phyloP scores from a whole-genome alignment of 257 asterid genomes.

The Voacanga thouarsii region DNA sequence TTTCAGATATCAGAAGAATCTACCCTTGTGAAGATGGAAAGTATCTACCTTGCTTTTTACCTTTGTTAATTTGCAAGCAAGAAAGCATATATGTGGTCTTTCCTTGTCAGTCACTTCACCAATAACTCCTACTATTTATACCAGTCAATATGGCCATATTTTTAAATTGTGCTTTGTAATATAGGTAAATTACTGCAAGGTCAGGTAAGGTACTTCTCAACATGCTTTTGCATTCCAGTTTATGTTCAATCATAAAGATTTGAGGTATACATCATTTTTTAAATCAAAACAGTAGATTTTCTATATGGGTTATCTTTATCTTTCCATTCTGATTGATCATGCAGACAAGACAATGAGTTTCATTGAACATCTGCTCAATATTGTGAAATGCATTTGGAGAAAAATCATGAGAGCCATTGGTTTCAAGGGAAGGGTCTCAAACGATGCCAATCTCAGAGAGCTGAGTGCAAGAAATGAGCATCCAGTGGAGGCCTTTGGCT shows the following conservation, averaged over 20 bases:
- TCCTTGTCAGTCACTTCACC: slow-evolving; percentile 5
- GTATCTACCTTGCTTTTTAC: slow-evolving; percentile 14
- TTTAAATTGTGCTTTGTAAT: neutral
- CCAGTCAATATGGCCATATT: neutral
- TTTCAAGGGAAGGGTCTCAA: neutral
- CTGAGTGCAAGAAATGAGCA: slow-evolving; percentile 9
- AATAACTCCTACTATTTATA: neutral
- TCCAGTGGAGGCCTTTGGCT: slow-evolving; percentile 20
- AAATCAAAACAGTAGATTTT: too few relatives aligned
- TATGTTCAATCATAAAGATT: too few relatives aligned
- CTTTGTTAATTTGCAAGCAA: neutral
- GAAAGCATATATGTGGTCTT: slow-evolving; percentile 4
- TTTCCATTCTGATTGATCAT: neutral
- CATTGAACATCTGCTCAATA: neutral
- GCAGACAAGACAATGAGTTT: slow-evolving; percentile 8
- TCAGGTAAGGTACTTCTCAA: slow-evolving; percentile 3
- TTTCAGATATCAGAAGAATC: neutral
- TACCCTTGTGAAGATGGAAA: neutral
- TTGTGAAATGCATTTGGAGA: slow-evolving; percentile 6
- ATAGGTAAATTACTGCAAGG: neutral
- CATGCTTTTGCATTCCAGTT: too few relatives aligned
- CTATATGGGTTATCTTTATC: too few relatives aligned
- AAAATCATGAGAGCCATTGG: neutral
- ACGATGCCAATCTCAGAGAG: neutral
- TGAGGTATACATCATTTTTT: too few relatives aligned